phyloP scores from a whole-genome alignment of 78 protist species.

The Planoprotostelium fungivorum region DNA sequence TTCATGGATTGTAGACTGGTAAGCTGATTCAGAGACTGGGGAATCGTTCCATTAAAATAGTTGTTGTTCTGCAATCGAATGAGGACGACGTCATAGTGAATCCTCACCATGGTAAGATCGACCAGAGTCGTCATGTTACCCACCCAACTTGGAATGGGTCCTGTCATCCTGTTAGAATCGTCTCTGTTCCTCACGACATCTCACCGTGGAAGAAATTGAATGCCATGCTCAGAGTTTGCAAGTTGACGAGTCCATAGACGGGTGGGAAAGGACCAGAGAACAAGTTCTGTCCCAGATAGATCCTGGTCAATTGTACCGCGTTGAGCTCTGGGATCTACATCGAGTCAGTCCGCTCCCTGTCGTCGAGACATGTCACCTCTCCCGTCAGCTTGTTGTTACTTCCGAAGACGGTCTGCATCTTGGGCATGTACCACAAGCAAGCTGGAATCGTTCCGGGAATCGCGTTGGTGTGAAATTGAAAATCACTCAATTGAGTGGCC shows the following conservation, averaged over 20 bases:
- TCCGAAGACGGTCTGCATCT: background rate
- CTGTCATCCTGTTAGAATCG: background rate
- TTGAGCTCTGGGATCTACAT: background rate
- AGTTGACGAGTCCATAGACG: background rate
- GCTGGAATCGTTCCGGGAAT: background rate
- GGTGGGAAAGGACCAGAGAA: background rate
- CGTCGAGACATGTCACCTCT: background rate
- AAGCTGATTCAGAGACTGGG: no score
- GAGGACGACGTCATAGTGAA: no score
- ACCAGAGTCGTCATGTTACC: background rate
- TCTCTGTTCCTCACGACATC: background rate
- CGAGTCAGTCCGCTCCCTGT: background rate
- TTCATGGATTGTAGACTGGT: no score
- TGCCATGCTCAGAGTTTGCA: background rate
- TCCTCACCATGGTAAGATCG: background rate
- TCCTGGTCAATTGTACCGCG: background rate
- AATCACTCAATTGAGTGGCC: no score
- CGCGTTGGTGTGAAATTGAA: background rate
- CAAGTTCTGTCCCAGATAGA: background rate
- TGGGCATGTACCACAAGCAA: background rate
- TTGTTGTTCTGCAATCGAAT: no score
- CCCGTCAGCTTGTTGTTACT: background rate
- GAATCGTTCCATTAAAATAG: no score
- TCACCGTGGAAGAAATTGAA: background rate
- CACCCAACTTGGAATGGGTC: background rate